These are phyloP conservation scores for Vachellia collinsii DNA, from an alignment of 306 rosid genomes.

Conservation along the genomic window DNA sequence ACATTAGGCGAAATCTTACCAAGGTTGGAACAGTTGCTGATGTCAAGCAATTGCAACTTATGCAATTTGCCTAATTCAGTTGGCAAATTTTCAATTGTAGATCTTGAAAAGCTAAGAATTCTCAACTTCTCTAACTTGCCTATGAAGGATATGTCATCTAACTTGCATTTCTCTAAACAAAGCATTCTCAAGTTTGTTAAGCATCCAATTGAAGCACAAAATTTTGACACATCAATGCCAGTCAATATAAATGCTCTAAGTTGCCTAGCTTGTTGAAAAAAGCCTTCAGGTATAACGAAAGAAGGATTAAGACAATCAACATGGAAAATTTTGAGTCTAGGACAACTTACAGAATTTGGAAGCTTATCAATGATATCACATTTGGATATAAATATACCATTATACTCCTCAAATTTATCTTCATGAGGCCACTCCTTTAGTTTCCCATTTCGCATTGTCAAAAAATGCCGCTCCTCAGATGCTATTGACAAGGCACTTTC, in stretches of 20 bases:
- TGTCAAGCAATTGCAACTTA: conserved; percentile 46
- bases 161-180: conserved; percentile 20
- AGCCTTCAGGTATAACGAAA: not conserved
- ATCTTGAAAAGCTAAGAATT: conserved; percentile 40
- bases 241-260: not conserved
- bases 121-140: conserved; percentile 39
- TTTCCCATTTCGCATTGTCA: no score
- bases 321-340: not conserved
- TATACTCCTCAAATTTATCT: not conserved
- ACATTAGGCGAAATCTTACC: no score
- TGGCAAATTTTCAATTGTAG: conserved; percentile 34
- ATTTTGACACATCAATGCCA: not conserved
- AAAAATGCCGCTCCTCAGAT: no score
- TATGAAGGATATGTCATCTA: conserved; percentile 34
- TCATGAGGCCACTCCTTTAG: no score
- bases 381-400: not conserved
- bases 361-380: not conserved
- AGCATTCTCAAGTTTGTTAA: conserved; percentile 13
- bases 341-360: not conserved
- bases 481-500: no score
- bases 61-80: conserved; percentile 32
- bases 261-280: conserved; percentile 7
- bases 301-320: not conserved
- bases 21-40: conserved; percentile 44
- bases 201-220: not conserved